Evolutionary conservation across 805 yeast species (phyloP).

Genomic region (Lachancea waltii): DNA sequence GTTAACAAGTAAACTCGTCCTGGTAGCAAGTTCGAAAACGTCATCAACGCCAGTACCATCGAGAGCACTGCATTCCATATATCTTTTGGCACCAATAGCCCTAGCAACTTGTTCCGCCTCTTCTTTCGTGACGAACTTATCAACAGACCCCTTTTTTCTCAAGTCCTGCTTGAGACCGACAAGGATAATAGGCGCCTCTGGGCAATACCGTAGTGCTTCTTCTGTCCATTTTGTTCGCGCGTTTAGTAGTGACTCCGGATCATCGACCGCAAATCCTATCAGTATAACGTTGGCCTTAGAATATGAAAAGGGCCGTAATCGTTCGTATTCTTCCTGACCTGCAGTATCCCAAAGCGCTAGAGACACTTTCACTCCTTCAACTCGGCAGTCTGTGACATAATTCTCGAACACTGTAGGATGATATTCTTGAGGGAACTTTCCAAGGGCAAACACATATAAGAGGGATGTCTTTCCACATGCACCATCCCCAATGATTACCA

Average conservation of each 20-base stretch:
- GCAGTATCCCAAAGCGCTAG: slow-evolving; percentile 94
- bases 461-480: slow-evolving; percentile 92
- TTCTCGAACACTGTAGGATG: slow-evolving; percentile 94
- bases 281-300: slow-evolving; percentile 80
- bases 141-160: slow-evolving; percentile 38
- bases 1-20: slow-evolving; percentile 64
- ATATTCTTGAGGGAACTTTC: slow-evolving; percentile 87
- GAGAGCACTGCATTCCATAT: slow-evolving; percentile 82
- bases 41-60: slow-evolving; percentile 95
- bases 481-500: slow-evolving; percentile 92
- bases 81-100: slow-evolving; percentile 74
- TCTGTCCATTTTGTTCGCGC: slow-evolving; percentile 83
- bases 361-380: slow-evolving; percentile 87
- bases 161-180: slow-evolving; percentile 85
- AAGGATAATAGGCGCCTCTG: slow-evolving; percentile 66
- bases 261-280: slow-evolving; percentile 80
- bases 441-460: slow-evolving; percentile 84
- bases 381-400: slow-evolving; percentile 88
- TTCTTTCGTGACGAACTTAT: slow-evolving; percentile 43
- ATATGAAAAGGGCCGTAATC: slow-evolving; percentile 82
- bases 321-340: slow-evolving; percentile 92
- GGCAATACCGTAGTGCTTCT: slow-evolving; percentile 77
- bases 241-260: slow-evolving; percentile 76
- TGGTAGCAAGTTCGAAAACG: slow-evolving; percentile 84
- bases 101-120: slow-evolving; percentile 68